Base-by-base conservation (phyloP, 768 basidiomycete species). In the Paxillus rubicundulus region DNA sequence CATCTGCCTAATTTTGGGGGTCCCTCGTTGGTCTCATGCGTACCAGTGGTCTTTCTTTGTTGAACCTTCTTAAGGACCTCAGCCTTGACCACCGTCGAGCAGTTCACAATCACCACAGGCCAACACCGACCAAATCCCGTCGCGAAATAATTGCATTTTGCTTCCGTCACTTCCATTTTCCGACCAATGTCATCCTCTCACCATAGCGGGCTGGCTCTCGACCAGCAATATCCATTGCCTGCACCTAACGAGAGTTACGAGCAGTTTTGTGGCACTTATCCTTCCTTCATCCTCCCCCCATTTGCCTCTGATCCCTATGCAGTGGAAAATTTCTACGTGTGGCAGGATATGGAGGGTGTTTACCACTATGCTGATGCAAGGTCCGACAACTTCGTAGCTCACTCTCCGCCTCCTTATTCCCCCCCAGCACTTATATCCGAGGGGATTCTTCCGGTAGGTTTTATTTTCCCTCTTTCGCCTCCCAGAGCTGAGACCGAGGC, bases 361-460 rank as follows among this genome's bases (percentile, higher is more conserved):
- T 70, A 70, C 53, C 57, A 53, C 45, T 70, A 59, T 66, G 50
- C 57, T 18, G 63, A 65, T 58, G 66, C 52, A 42, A 59, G 66
- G 61, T 54, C 68, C 45, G 66, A 66, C 53, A n/a, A 47, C 44
- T 59, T 55, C 56, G 41, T 55, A 56, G 52, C 44, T 34, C 59
- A 66, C 53, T 40, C 59, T 37, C 52, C 50, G 45, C 55, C 55
- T 12, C 34, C 59, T 5, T 58, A 59, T 42, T 50, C 57, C 47
- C 9, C 47, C 24, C 46, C 64, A 30, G 20, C 57, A 9, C 54
- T 57, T 32, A 30, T 57, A 21, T 55, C 68, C 12, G 63, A 55
- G 17, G 9, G 48, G 16, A 36, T 56, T 28, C 52, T 53, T n/a
- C 27, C 41, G 48, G 66, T 67, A 50, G 14, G 66, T 61, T 39